Evolutionary conservation across 345 rosid genomes (phyloP).

Genomic region (Iberis pinnata): DNA sequence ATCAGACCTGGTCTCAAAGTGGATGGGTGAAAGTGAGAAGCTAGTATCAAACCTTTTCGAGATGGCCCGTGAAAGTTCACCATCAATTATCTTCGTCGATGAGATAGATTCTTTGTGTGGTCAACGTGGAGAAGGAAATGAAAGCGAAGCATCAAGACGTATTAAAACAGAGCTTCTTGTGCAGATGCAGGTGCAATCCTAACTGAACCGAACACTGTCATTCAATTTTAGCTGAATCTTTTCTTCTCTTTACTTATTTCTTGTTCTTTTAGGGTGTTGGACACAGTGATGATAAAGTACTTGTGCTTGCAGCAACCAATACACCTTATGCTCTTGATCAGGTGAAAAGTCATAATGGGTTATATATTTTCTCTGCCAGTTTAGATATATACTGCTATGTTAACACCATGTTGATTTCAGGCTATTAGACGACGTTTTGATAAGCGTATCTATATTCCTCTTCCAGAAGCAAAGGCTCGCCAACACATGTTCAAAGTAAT

Average conservation of each 20-base stretch:
- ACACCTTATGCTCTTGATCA: constrained; percentile 94
- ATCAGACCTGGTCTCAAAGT: constrained; percentile 89
- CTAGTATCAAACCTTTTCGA: constrained; percentile 83
- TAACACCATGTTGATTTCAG: constrained; percentile 41
- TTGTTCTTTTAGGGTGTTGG: constrained; percentile 65
- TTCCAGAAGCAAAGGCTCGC: constrained; percentile 85
- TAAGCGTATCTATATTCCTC: constrained; percentile 94
- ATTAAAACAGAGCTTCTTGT: constrained; percentile 96
- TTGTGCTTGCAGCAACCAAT: constrained; percentile 90
- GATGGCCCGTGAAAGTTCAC: constrained; percentile 96
- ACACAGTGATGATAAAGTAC: constrained; percentile 81
- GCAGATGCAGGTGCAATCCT: constrained; percentile 94
- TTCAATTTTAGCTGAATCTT: background rate
- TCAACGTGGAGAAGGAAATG: constrained; percentile 90
- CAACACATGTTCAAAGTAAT: constrained; percentile 88
- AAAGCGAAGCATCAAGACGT: constrained; percentile 94
- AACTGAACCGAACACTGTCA: background rate
- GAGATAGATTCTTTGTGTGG: constrained; percentile 95
- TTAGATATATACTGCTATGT: constrained; percentile 1
- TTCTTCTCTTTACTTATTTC: constrained; percentile 10
- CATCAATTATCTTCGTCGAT: constrained; percentile 82
- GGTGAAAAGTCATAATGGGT: constrained; percentile 32
- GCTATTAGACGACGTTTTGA: constrained; percentile 92
- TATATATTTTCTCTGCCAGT: constrained; percentile 13
- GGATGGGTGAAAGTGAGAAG: constrained; percentile 99